Conservation (phyloP, 331 rosid species). For the Pyracantha coccinea region DNA sequence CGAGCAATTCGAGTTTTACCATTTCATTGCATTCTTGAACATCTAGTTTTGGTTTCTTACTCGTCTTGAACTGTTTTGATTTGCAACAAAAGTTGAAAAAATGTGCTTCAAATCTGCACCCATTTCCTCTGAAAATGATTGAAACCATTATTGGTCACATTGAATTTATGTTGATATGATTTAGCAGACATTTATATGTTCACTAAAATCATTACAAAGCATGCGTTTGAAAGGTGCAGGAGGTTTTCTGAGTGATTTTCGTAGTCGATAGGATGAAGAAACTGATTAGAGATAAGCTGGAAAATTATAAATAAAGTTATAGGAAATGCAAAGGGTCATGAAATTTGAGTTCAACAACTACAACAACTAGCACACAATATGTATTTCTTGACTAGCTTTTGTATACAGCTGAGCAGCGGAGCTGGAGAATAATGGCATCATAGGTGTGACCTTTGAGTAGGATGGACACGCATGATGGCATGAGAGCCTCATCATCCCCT, state of each 20-base stretch:
- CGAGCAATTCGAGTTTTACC: neutral
- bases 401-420: neutral
- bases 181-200: too few species aligned
- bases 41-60: neutral
- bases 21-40: neutral
- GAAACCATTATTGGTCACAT: too few species aligned
- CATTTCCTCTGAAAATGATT: too few species aligned
- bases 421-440: conserved; percentile 11
- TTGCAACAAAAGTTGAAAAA: neutral
- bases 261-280: neutral
- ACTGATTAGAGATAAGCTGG: neutral
- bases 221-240: neutral
- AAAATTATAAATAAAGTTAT: neutral
- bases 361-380: conserved; percentile 4
- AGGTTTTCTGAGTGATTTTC: neutral
- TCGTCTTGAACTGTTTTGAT: neutral
- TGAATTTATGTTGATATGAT: too few species aligned
- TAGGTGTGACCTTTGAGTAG: conserved; percentile 32
- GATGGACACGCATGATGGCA: conserved; percentile 24
- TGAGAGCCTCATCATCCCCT: neutral
- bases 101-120: too few species aligned
- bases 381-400: neutral
- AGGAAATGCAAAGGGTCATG: conserved; percentile 22
- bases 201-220: too few species aligned
- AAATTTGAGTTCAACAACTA: conserved; percentile 27